Percentiles rank a stretch among this genome's conserved stretches.
Conservation (phyloP, 805 yeast genomes). For the Yamadazyma kitorensis region DNA sequence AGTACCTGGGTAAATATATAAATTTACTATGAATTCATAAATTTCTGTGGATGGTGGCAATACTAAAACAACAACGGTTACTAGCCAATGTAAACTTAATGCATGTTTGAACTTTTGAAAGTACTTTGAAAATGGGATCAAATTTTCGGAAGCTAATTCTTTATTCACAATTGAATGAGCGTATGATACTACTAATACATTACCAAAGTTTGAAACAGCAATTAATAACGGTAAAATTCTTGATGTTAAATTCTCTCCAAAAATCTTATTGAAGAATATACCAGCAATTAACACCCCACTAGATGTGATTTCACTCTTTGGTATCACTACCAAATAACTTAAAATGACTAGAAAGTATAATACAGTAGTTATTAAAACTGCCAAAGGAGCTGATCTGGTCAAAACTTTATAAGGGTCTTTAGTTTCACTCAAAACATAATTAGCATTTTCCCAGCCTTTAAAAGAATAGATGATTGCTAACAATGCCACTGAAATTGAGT, state of each 20-base stretch:
- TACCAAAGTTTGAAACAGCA: constrained; percentile 62
- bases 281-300: constrained; percentile 69
- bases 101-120: constrained; percentile 47
- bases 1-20: constrained; percentile 63
- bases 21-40: constrained; percentile 60
- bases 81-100: constrained; percentile 51
- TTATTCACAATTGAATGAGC: constrained; percentile 60
- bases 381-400: constrained; percentile 59
- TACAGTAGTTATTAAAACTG: constrained; percentile 50
- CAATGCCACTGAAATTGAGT: constrained; percentile 54
- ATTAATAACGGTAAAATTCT: constrained; percentile 53
- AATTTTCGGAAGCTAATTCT: constrained; percentile 51
- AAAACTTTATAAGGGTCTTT: constrained; percentile 55
- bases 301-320: constrained; percentile 42
- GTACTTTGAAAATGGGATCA: constrained; percentile 48
- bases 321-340: constrained; percentile 56
- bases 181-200: constrained; percentile 60
- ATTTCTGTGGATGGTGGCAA: constrained; percentile 64
- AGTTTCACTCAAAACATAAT: constrained; percentile 59
- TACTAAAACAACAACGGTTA: constrained; percentile 51
- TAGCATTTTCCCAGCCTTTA: constrained; percentile 71
- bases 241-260: constrained; percentile 52
- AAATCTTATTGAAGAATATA: constrained; percentile 52
- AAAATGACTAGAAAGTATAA: constrained; percentile 56
- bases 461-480: constrained; percentile 61